Conservation (phyloP, 2,329 filamentous ascomycete genomes). For the Boeremia lycopersici region DNA sequence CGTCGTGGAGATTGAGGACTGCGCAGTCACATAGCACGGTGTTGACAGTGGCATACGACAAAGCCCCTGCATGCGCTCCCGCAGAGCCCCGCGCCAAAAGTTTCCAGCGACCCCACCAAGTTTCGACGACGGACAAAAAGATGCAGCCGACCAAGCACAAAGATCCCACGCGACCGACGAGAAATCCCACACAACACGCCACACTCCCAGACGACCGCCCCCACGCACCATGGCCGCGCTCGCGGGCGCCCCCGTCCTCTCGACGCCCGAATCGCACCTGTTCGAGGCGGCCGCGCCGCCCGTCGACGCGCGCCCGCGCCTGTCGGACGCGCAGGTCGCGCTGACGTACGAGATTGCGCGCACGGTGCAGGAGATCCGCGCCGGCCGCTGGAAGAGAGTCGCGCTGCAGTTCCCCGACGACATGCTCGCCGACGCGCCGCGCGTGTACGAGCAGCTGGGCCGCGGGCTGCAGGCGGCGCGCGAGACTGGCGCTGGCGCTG, state of each 20-base stretch:
- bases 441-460: conserved; percentile 72
- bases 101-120: not conserved
- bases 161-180: too few relatives aligned
- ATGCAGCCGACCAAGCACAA: not conserved
- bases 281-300: conserved; percentile 60
- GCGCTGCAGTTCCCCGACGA: conserved; percentile 95
- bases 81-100: not conserved
- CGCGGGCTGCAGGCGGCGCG: conserved; percentile 53
- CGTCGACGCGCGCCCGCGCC: conserved; percentile 41
- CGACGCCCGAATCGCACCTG: conserved; percentile 66
- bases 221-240: conserved; percentile 37
- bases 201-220: conserved; percentile 6
- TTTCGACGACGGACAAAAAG: not conserved
- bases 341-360: conserved; percentile 84
- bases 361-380: conserved; percentile 76
- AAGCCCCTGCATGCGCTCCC: not conserved
- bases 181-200: not conserved
- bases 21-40: too few relatives aligned
- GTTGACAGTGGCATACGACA: too few relatives aligned
- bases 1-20: too few relatives aligned
- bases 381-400: conserved; percentile 73
- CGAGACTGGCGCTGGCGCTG: too few relatives aligned
- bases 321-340: conserved; percentile 72
- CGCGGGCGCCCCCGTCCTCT: conserved; percentile 61
- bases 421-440: conserved; percentile 85